Evolutionary conservation across 371 early-diverging fungal species (phyloP), one percentile per base, ranked within the genome.

Genomic region (Chytridiales sp.): DNA sequence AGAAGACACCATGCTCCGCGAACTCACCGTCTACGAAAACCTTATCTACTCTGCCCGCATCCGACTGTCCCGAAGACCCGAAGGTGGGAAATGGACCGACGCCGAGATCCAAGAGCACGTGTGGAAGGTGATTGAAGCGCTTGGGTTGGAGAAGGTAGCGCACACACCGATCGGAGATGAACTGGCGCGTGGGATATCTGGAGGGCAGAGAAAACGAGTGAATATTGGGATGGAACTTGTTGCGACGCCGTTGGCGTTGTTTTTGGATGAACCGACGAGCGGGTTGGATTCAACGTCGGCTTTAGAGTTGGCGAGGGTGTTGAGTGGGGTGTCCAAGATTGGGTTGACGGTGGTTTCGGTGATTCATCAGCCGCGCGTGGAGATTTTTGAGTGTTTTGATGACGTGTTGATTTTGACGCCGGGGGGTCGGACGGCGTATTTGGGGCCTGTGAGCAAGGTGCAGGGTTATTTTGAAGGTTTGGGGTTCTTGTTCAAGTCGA

Each of bases 311-410:
- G 38, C 56, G 34, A 39, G 53, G 26, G 69, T 66, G 39, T 49
- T 75, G 46, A 57, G 64, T 42, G 44, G 58, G 8, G 61, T 71
- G 22, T 46, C 70, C 19, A 32, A 53, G 1, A 59, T 62, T 24
- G 68, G 68, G 3, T 66, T 72, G 32, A 95, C 94, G 0, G 84
- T 96, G 35, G 78, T 96, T 2, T 85, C 91, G 46, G 93, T 94
- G 13, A 95, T 98, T 47, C 97, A 97, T 68, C 74, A 97, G 67
- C 97, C 97, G 3, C 83, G 94, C 17, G 85, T 87, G 31, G 89
- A 95, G 59, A 95, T 95, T 58, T 92, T 92, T 51, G 79, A 86
- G 24, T 69, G 88, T 62, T 96, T 97, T 78, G 92, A 93, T 72
- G 85, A 88, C 36, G 77, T 97, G 2, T 73, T 95, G 22, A 69